Percentiles rank a stretch among this genome's conserved stretches.
Conservation (phyloP, 345 rosid species). For the Noccaea bulbosa region DNA sequence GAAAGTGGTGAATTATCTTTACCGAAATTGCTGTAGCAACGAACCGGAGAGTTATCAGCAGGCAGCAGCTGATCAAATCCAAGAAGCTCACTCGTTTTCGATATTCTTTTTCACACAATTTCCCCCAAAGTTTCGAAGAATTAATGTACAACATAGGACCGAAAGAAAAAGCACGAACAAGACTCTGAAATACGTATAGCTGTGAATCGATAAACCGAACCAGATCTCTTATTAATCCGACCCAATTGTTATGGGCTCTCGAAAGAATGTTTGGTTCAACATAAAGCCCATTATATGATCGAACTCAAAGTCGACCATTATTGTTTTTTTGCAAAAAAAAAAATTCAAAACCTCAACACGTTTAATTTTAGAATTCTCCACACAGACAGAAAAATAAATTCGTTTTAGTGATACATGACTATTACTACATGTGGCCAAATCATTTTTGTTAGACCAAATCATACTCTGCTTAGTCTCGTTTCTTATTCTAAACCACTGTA, state of each 20-base stretch:
- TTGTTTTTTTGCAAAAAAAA: too few relatives aligned
- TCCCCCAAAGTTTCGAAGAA: background rate
- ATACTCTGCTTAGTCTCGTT: too few relatives aligned
- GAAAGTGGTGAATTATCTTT: background rate
- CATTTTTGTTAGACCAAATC: too few relatives aligned
- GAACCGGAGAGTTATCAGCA: background rate
- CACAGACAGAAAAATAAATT: too few relatives aligned
- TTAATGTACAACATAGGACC: background rate
- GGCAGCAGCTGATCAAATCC: slow-evolving; percentile 17
- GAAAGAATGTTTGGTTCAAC: too few relatives aligned
- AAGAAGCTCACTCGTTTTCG: background rate
- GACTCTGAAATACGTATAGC: slow-evolving; percentile 16
- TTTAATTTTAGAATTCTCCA: too few relatives aligned
- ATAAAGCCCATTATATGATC: too few relatives aligned
- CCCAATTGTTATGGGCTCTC: background rate
- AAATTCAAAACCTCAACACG: too few relatives aligned
- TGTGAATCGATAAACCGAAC: slow-evolving; percentile 3
- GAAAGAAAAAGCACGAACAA: background rate
- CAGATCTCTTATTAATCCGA: background rate
- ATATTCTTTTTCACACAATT: background rate
- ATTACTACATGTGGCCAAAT: too few relatives aligned
- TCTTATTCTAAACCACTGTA: too few relatives aligned
- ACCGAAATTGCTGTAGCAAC: background rate
- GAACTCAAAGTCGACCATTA: too few relatives aligned
- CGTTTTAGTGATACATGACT: too few relatives aligned